These are phyloP conservation scores for Phytophthora fragariae DNA, from an alignment of 352 stramenopile species.

Conservation along the genomic window DNA sequence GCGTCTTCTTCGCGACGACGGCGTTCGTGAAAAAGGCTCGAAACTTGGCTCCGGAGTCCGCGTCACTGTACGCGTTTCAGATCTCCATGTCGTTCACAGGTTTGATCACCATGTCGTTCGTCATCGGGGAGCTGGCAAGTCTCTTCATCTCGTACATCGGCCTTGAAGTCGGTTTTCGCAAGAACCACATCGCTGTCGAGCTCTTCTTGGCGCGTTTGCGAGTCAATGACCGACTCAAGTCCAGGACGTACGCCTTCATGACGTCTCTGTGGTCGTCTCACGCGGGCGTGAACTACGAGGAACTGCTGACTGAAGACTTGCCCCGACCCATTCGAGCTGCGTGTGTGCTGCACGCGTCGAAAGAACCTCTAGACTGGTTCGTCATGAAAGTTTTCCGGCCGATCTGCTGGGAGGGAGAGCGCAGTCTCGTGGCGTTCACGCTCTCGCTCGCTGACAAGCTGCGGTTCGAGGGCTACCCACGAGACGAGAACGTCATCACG, in stretches of 20 bases:
- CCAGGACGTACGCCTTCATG: slow-evolving; percentile 51
- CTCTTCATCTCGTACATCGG: slow-evolving; percentile 67
- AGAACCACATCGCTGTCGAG: slow-evolving; percentile 62
- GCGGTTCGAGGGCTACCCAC: slow-evolving; percentile 66
- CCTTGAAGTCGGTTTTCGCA: slow-evolving; percentile 68
- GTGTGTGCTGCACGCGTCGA: slow-evolving; percentile 53
- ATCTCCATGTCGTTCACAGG: slow-evolving; percentile 55
- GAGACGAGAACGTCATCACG: slow-evolving; percentile 61
- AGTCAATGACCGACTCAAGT: slow-evolving; percentile 41
- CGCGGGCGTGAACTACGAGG: slow-evolving; percentile 59
- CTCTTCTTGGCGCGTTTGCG: slow-evolving; percentile 49
- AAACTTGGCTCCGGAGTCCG: slow-evolving; percentile 26
- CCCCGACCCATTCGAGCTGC: slow-evolving; percentile 57
- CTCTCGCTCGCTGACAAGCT: slow-evolving; percentile 49
- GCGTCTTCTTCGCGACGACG: slow-evolving; percentile 57
- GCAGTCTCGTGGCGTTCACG: slow-evolving; percentile 33
- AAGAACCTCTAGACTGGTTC: slow-evolving; percentile 47
- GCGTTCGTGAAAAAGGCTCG: slow-evolving; percentile 57
- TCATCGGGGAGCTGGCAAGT: slow-evolving; percentile 59
- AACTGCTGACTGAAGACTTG: slow-evolving; percentile 52
- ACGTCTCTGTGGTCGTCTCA: slow-evolving; percentile 68
- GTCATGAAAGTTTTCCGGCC: slow-evolving; percentile 47
- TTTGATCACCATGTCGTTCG: slow-evolving; percentile 62
- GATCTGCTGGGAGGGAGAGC: slow-evolving; percentile 23
- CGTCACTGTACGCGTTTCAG: slow-evolving; percentile 48